Evolutionary conservation across 148 eudicot species (phyloP).

Genomic region (Fagopyrum tataricum): DNA sequence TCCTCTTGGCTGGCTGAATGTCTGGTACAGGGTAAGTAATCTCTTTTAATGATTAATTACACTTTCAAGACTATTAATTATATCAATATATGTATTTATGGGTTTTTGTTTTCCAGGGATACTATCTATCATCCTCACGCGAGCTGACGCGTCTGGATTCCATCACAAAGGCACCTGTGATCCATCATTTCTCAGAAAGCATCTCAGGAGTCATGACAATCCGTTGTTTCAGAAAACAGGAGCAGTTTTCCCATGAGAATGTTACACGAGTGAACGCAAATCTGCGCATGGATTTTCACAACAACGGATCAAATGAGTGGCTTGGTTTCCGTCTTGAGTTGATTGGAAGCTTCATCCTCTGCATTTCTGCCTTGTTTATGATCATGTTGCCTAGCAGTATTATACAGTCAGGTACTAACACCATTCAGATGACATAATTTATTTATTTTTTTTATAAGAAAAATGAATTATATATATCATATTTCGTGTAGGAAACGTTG

Average conservation of each 20-base stretch:
- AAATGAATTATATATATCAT: no score
- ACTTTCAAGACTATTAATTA: no score
- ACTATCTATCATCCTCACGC: slow-evolving; percentile 79
- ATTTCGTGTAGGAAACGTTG: slow-evolving; percentile 58
- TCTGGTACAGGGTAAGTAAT: slow-evolving; percentile 79
- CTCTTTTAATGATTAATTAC: background rate
- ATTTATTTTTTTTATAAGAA: no score
- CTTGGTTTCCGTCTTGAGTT: slow-evolving; percentile 86
- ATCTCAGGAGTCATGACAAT: slow-evolving; percentile 91
- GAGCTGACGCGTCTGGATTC: slow-evolving; percentile 90
- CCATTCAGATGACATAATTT: background rate
- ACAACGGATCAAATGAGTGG: slow-evolving; percentile 88
- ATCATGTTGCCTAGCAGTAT: slow-evolving; percentile 71
- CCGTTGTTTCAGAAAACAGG: slow-evolving; percentile 79
- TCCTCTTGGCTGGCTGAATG: slow-evolving; percentile 85
- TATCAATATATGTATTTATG: background rate
- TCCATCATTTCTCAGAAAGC: slow-evolving; percentile 95
- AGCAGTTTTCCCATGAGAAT: slow-evolving; percentile 60
- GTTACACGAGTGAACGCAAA: slow-evolving; percentile 58
- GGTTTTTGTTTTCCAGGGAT: slow-evolving; percentile 36
- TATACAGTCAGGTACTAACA: slow-evolving; percentile 64
- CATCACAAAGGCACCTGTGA: slow-evolving; percentile 91
- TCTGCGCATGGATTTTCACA: slow-evolving; percentile 88
- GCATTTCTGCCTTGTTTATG: slow-evolving; percentile 72
- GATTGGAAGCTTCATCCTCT: slow-evolving; percentile 67